phyloP scores from a whole-genome alignment of 1,284 basidiomycete species.

The Meira miltonrushii region DNA sequence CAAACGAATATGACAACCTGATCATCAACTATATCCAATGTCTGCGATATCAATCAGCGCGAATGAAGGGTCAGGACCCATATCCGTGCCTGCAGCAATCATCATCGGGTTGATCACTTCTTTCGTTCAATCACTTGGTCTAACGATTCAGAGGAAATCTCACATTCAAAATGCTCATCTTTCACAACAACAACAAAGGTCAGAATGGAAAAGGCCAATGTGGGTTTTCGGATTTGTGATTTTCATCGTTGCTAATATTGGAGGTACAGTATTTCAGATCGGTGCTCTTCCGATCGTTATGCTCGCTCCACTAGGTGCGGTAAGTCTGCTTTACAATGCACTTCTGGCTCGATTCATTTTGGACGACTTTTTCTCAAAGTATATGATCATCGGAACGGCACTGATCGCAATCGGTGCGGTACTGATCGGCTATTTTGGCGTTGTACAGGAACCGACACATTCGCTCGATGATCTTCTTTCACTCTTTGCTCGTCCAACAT shows the following conservation, averaged over 20 bases:
- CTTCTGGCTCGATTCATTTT: conserved; percentile 81
- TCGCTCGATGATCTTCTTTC: conserved; percentile 77
- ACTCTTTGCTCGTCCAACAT: conserved; percentile 72
- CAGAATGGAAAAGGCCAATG: conserved; percentile 43
- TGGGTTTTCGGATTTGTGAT: conserved; percentile 63
- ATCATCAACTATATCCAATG: background rate
- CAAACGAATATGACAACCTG: background rate
- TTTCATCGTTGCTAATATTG: conserved; percentile 69
- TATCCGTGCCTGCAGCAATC: conserved; percentile 38
- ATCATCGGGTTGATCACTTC: conserved; percentile 75
- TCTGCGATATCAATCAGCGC: background rate
- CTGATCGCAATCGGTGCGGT: conserved; percentile 84
- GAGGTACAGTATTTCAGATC: conserved; percentile 91
- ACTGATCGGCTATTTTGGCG: conserved; percentile 84
- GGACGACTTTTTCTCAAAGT: conserved; percentile 76
- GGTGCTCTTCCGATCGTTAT: conserved; percentile 64
- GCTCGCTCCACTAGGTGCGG: conserved; percentile 72
- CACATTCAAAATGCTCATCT: conserved; percentile 78
- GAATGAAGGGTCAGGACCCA: background rate
- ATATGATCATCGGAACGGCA: conserved; percentile 77
- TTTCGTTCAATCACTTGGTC: conserved; percentile 79
- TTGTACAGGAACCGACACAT: conserved; percentile 84
- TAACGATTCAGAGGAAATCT: conserved; percentile 91
- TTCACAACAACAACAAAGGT: conserved; percentile 56
- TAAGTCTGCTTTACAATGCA: conserved; percentile 87